These are phyloP conservation scores for Epichloe glyceriae DNA, from an alignment of 2,329 filamentous ascomycete species.

Conservation along the genomic window DNA sequence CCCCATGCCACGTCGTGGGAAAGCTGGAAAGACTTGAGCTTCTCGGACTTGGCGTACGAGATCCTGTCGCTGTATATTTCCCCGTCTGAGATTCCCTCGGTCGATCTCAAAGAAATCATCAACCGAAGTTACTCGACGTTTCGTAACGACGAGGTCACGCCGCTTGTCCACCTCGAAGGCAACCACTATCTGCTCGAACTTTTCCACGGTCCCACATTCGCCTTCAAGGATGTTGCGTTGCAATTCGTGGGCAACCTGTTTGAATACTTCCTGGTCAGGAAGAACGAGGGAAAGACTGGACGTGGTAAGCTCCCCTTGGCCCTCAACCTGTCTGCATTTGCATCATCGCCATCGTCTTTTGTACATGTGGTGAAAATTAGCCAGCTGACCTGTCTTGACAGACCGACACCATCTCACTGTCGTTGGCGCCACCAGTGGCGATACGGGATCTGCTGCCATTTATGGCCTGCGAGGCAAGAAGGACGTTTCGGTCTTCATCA, in stretches of 20 bases:
- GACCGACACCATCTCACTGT: slow-evolving; percentile 73
- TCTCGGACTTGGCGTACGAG: slow-evolving; percentile 69
- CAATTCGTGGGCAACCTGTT: slow-evolving; percentile 96
- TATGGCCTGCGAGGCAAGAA: slow-evolving; percentile 92
- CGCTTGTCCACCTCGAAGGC: slow-evolving; percentile 59
- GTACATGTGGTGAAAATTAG: not conserved
- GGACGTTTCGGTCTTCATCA: slow-evolving; percentile 91
- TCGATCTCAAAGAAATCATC: slow-evolving; percentile 74
- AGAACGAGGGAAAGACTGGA: slow-evolving; percentile 56
- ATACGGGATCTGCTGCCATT: slow-evolving; percentile 89
- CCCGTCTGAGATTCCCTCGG: slow-evolving; percentile 62
- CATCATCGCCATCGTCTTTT: too few species aligned
- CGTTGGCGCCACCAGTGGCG: slow-evolving; percentile 74
- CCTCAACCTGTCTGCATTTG: not conserved
- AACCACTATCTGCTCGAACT: slow-evolving; percentile 82
- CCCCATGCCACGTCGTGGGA: slow-evolving; percentile 21
- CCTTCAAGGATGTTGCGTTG: slow-evolving; percentile 93
- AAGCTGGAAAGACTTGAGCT: slow-evolving; percentile 66
- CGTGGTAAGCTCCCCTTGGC: slow-evolving; percentile 23
- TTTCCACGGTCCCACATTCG: slow-evolving; percentile 90
- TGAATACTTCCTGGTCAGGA: slow-evolving; percentile 69
- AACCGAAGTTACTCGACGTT: slow-evolving; percentile 81
- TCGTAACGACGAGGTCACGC: slow-evolving; percentile 64
- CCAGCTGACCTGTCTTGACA: slow-evolving; percentile 17
- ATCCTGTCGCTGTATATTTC: slow-evolving; percentile 86